Evolutionary conservation across 2,329 filamentous ascomycete species (phyloP), one percentile per base, ranked within the genome.

Genomic region (Talaromyces islandicus): DNA sequence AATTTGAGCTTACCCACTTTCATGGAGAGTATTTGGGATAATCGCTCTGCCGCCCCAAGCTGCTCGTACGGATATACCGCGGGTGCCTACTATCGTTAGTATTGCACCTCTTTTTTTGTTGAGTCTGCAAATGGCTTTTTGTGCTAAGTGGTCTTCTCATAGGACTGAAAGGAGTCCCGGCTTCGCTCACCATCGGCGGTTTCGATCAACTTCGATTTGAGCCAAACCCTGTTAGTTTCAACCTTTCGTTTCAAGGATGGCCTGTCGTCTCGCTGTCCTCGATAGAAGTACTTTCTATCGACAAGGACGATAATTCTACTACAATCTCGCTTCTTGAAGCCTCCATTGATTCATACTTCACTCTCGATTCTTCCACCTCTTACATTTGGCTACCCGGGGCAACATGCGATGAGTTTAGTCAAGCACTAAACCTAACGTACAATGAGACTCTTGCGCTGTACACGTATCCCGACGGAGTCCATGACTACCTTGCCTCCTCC

Each of bases 341-440:
- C 61, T 38, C 58, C 61, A 48, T 68, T 30, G 59, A 62, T 25
- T 64, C 65, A 3, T 63, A 67, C 3, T 72, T 70, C 60, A 68
- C 63, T n/a, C 72, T 78, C 21, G 76, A 78, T 59, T 75, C 75
- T 1, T 74, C 73, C 1, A 71, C 74, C 10, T 71, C 76, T 7
- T 76, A 73, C 61, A 56, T 78, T 7, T 78, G 72, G 68, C 68
- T 78, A 50, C 75, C 76, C 3, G 61, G 66, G 6, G 62, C 65
- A 14, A 67, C 73, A 10, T 78, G 76, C 60, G 65, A 71, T 52
- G 60, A 63, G 46, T 75, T 78, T 60, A 75, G 75, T 54, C 62
- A 66, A 9, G 69, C 71, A 10, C 70, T 52, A 17, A 52, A 52
- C 27, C 27, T 52, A 4, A 52, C 48, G 4, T 52, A 29, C 5